Evolutionary conservation across 176 grass and related monocot species (phyloP).

Genomic region (Thinopyrum elongatum): DNA sequence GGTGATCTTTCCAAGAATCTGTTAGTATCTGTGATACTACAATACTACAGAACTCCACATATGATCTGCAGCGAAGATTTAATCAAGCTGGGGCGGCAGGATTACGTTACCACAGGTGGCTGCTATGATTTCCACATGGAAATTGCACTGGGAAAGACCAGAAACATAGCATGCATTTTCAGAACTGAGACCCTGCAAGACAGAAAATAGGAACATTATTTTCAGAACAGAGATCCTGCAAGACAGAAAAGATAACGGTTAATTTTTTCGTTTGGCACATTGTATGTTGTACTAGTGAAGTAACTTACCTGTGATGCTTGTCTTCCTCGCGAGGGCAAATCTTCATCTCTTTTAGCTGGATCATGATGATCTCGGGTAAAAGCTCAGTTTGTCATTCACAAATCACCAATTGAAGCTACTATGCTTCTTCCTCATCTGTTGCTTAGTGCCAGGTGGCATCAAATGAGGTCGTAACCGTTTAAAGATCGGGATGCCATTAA

Average conservation of each 20-base stretch:
- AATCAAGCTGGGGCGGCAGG: neutral
- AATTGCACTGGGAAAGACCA: neutral
- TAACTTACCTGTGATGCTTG: neutral
- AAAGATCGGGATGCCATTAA: neutral
- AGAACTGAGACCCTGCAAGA: neutral
- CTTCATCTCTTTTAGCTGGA: neutral
- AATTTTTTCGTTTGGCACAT: neutral
- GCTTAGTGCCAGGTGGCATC: neutral
- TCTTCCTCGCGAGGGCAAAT: neutral
- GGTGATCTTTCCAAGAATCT: neutral
- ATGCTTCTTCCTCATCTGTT: neutral
- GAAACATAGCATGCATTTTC: neutral
- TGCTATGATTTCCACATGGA: neutral
- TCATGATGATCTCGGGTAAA: neutral
- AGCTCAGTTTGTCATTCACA: neutral
- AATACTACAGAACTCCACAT: neutral
- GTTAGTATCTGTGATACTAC: neutral
- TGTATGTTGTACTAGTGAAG: neutral
- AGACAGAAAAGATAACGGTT: neutral
- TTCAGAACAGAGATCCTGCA: constrained; percentile 10
- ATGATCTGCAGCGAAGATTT: neutral
- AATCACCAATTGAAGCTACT: constrained; percentile 13
- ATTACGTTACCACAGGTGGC: neutral
- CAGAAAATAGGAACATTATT: neutral
- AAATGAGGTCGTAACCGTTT: constrained; percentile 2